Evolutionary conservation across 1,139 yeast genomes (phyloP), one percentile per base, ranked within the genome.

Genomic region (Torulaspora pretoriensis): DNA sequence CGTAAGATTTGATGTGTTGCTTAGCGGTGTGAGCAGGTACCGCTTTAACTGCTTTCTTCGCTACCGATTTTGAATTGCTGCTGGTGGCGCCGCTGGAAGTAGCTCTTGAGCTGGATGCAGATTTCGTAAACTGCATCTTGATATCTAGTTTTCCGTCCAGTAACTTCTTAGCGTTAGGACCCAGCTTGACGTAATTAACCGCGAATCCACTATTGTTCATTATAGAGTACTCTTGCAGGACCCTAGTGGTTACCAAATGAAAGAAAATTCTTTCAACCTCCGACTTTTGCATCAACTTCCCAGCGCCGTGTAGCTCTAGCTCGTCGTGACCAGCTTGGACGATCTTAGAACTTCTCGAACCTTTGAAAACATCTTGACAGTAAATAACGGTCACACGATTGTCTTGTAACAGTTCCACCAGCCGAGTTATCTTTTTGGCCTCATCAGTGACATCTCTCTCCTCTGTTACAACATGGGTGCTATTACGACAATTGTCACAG

Each of bases 251-350:
- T 13, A 87, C 73, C 52, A 92, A 67, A 52, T 83, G 83, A 58
- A 87, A 89, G 52, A 89, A 84, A 6, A 92, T 77, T 51, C 97
- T 71, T 62, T 89, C 96, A 22, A 86, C 73, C 32, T 83, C 89
- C 3, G 81, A 76, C 51, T 80, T 81, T 26, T 78, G 77, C 55
- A 83, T 60, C 6, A 67, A 69, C 55, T 74, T 78, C 2, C 96
- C 96, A 24, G 68, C 68, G 0, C 96, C 96, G 61, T 85, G 92
- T 40, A 69, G 76, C 17, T 74, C 75, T 37, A 74, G 71, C 14
- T 60, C 60, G 56, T 83, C 80, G 60, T 84, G 88, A 0, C 90
- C 87, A 45, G 77, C 69, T 33, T 72, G 73, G 7, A 75, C 69
- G 45, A 89, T 77, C 56, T 82, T 84, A 34, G 75, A 74, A 53